Evolutionary conservation across 2,329 filamentous ascomycete genomes (phyloP).

Genomic region (Grosmannia serpens): DNA sequence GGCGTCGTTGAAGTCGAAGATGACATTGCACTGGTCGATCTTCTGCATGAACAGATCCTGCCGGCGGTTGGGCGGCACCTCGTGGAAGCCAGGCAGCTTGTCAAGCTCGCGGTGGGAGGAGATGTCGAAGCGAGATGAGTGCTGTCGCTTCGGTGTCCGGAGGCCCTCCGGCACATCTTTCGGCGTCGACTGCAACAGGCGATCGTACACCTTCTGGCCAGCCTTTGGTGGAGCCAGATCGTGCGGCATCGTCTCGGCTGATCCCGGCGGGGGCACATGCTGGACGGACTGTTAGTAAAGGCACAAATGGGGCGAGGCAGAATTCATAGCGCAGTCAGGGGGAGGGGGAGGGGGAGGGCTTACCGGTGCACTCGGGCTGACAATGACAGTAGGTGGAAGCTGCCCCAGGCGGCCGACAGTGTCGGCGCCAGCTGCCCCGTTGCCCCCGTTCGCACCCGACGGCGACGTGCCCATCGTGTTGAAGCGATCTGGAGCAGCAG

Average conservation of each 20-base stretch:
- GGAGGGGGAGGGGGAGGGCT: constrained; percentile 22
- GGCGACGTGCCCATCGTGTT: constrained; percentile 21
- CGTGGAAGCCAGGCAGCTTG: constrained; percentile 94
- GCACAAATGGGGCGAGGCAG: neutral
- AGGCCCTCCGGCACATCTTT: constrained; percentile 95
- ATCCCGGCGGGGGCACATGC: constrained; percentile 87
- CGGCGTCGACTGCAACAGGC: constrained; percentile 86
- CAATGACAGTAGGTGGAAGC: constrained; percentile 78
- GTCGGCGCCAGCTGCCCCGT: constrained; percentile 28
- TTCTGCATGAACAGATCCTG: constrained; percentile 99
- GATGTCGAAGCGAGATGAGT: constrained; percentile 86
- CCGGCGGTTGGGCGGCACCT: constrained; percentile 86
- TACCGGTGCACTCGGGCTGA: constrained; percentile 89
- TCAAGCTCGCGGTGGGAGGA: constrained; percentile 94
- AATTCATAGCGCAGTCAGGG: constrained; percentile 6
- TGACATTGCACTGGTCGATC: constrained; percentile 99
- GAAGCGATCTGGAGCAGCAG: constrained; percentile 25
- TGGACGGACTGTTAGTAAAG: constrained; percentile 23
- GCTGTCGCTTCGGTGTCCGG: constrained; percentile 88
- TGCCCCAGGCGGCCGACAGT: constrained; percentile 53
- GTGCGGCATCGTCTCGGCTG: constrained; percentile 94
- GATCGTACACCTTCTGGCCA: constrained; percentile 81
- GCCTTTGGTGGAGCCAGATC: constrained; percentile 91
- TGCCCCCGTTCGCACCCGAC: constrained; percentile 28
- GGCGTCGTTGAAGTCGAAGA: constrained; percentile 98